phyloP scores from a whole-genome alignment of 2,329 filamentous ascomycete species.

The Xylariaceae sp. region DNA sequence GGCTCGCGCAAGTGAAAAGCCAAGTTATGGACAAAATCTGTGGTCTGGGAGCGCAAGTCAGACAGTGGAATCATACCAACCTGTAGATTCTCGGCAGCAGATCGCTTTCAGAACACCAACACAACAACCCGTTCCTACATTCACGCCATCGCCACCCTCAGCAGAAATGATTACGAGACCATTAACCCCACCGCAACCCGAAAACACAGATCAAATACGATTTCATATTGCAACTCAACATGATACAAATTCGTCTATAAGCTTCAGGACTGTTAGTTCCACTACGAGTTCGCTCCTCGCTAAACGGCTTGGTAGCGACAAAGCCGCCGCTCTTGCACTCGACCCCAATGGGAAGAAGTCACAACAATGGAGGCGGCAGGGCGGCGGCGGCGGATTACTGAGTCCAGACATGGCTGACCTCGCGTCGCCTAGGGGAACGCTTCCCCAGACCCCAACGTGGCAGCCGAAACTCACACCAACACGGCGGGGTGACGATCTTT shows the following conservation, averaged over 20 bases:
- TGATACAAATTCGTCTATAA: conserved; percentile 36
- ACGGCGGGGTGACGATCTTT: conserved; percentile 69
- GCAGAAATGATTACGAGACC: conserved; percentile 6
- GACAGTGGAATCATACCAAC: neutral
- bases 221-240: conserved; percentile 33
- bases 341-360: conserved; percentile 36
- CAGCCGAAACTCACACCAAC: conserved; percentile 71
- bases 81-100: conserved; percentile 3
- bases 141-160: conserved; percentile 25
- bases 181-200: conserved; percentile 29
- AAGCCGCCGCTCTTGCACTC: conserved; percentile 55
- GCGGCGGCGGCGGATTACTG: conserved; percentile 23
- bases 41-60: neutral
- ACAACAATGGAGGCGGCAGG: conserved; percentile 38
- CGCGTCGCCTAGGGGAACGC: conserved; percentile 32
- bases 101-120: conserved; percentile 16
- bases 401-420: conserved; percentile 33
- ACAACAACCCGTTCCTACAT: conserved; percentile 9
- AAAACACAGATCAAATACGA: conserved; percentile 22
- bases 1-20: neutral
- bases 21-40: neutral
- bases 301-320: conserved; percentile 58
- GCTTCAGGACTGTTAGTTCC: conserved; percentile 39
- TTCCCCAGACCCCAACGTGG: conserved; percentile 63
- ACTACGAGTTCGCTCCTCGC: conserved; percentile 55